A percentile compares a stretch with the other conserved stretches of the same genome.
These are phyloP conservation scores for Diatrype stigma DNA, from an alignment of 2,329 filamentous ascomycete species.

Conservation along the genomic window DNA sequence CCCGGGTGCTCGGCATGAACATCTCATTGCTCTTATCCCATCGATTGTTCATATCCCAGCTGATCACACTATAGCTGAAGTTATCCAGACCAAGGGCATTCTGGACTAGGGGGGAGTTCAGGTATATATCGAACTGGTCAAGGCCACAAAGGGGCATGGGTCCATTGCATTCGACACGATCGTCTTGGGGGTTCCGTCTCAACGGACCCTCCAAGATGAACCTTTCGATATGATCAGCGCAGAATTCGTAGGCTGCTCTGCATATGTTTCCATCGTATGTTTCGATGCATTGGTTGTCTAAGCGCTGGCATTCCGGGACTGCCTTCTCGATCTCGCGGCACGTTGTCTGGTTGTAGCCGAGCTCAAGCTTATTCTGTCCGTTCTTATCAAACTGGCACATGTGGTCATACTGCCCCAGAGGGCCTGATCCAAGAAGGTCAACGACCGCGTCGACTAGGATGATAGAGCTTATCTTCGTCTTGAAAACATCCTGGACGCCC, in stretches of 20 bases:
- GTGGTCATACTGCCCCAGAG: slow-evolving; percentile 13
- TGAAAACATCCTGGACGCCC: slow-evolving; percentile 5
- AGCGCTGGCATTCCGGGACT: slow-evolving; percentile 6
- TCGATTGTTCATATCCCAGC: slow-evolving; percentile 5
- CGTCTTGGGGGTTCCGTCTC: slow-evolving; percentile 2
- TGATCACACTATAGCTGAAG: slow-evolving; percentile 4
- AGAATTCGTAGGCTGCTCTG: slow-evolving; percentile 4
- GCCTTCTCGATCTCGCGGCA: slow-evolving; percentile 5
- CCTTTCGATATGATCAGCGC: slow-evolving; percentile 1
- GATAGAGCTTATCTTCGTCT: slow-evolving; percentile 9
- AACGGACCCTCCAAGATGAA: background rate
- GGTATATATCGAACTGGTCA: slow-evolving; percentile 3
- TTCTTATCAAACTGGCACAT: slow-evolving; percentile 9
- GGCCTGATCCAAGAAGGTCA: slow-evolving; percentile 2
- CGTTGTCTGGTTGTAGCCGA: slow-evolving; percentile 4
- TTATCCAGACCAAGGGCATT: slow-evolving; percentile 2
- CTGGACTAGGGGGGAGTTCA: slow-evolving; percentile 4
- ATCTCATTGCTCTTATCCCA: slow-evolving; percentile 2
- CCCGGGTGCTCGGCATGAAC: slow-evolving; percentile 6
- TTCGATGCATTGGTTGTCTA: slow-evolving; percentile 6
- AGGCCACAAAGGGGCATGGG: slow-evolving; percentile 7
- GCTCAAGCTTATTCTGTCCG: slow-evolving; percentile 4
- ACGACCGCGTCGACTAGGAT: slow-evolving; percentile 13
- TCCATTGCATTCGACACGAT: slow-evolving; percentile 3
- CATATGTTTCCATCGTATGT: slow-evolving; percentile 9